Evolutionary conservation across 2,329 filamentous ascomycete genomes (phyloP), one percentile per base, ranked within the genome.

Genomic region (Xylariomycetidae sp.): DNA sequence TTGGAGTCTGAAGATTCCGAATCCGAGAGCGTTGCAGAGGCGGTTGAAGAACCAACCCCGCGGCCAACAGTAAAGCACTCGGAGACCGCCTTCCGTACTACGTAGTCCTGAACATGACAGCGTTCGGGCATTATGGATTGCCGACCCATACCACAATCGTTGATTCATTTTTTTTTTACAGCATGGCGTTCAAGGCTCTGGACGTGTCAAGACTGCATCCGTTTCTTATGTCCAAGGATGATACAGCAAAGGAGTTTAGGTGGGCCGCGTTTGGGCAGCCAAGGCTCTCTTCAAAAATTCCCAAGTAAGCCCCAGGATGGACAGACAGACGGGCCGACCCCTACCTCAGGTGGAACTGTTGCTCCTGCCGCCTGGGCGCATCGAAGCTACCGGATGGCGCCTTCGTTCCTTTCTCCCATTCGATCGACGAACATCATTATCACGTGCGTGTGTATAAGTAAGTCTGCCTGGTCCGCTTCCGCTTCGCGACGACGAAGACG

Each of bases 11-110:
- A 55, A n/a, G n/a, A n/a, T n/a, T n/a, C n/a, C n/a, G n/a, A n/a
- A n/a, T n/a, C n/a, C n/a, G n/a, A n/a, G n/a, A n/a, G n/a, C n/a
- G 26, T 10, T 7, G 26, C 16, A 8, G 25, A 27, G 6, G 26
- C 14, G 5, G 26, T 18, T 10, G 58, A 67, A 18, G 60, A 68
- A 34, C 54, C 59, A 10, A 69, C 64, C 3, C 65, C 67, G 29
- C 56, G 60, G 18, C 55, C 62, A 4, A 34, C 41, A 12, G 25
- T 38, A 10, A 53, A 44, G 29, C 19, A 34, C 31, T 43, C 42
- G 10, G 42, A 39, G 13, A 33, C 31, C 17, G 37, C 19, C 26
- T 15, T 40, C 9, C 25, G 20, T 9, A 27, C 16, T 6, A 20
- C 26, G 24, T 33, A 35, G 20, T 16, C 10, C n/a, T n/a, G n/a